Evolutionary conservation across 2,329 filamentous ascomycete genomes (phyloP).

Genomic region (Hymenoscyphus infarciens): DNA sequence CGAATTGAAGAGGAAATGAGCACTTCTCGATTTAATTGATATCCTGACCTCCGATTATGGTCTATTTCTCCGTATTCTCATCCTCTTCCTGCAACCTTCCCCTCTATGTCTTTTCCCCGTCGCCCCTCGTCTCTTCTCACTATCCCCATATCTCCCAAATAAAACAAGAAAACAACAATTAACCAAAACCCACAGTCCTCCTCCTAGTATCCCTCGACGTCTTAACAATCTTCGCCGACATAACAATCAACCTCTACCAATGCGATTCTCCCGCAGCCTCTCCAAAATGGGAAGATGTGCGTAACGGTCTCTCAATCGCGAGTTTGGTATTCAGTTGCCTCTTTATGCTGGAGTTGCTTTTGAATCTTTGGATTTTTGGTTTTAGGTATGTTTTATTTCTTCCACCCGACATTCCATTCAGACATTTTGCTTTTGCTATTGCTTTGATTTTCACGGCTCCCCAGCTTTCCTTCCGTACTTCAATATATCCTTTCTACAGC

Average conservation of each 20-base stretch:
- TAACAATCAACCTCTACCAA: constrained; percentile 46
- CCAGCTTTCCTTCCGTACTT: background rate
- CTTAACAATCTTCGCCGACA: constrained; percentile 49
- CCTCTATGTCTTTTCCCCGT: background rate
- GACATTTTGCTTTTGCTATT: background rate
- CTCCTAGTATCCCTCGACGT: constrained; percentile 48
- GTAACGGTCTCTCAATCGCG: constrained; percentile 46
- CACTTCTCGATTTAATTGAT: too few relatives aligned
- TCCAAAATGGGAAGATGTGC: constrained; percentile 36
- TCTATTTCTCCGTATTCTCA: background rate
- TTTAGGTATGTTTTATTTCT: constrained; percentile 39
- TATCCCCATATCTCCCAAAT: too few relatives aligned
- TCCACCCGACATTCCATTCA: background rate
- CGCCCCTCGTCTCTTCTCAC: too few relatives aligned
- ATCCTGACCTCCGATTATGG: too few relatives aligned
- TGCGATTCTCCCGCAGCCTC: constrained; percentile 39
- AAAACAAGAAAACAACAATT: background rate
- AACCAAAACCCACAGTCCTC: constrained; percentile 37
- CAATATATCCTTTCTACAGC: background rate
- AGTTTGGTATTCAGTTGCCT: constrained; percentile 59
- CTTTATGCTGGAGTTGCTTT: constrained; percentile 60
- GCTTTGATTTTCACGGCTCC: background rate
- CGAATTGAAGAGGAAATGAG: too few relatives aligned
- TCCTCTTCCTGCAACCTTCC: background rate
- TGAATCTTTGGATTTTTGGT: constrained; percentile 60